Base-by-base conservation (phyloP, 2,329 filamentous ascomycete genomes). In the Gaeumannomyces tritici region DNA sequence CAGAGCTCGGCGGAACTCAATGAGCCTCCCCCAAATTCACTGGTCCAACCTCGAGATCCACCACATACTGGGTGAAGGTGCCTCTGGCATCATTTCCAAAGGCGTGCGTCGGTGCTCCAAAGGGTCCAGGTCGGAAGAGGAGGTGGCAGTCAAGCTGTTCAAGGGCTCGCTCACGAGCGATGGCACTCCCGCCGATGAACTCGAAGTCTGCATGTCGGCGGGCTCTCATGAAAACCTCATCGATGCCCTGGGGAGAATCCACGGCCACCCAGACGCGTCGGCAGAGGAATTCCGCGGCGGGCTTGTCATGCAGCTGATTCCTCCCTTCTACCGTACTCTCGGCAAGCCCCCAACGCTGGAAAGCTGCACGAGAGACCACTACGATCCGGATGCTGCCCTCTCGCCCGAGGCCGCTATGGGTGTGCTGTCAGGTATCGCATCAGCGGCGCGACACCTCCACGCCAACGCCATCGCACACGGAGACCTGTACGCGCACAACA, bases 111-210 rank as follows among this genome's bases (percentile, higher is more conserved):
- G 69, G 29, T 65, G 66, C 8, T 65, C 66, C 2, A 66, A 65
- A 12, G 42, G 42, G 42, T 24, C 42, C 11, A 66, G 69, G 4
- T 67, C 68, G 29, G 68, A 61, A 5, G 72, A 74, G 47, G 69
- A 76, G 15, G 79, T 81, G 0, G 78, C 79, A 2, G 72, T 81
- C 68, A 80, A 81, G 66, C 69, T 81, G 8, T 81, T 81, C 70
- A 76, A 75, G 55, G 78, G 78, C n/a, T 70, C 73, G 11, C 70
- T 79, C 13, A 79, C 78, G 11, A 78, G 74, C 65, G 78, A 80
- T 64, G 79, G 79, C 18, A 76, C 74, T 6, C 79, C 79, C 0
- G 68, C 72, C n/a, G 79, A 81, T 66, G 79, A 81, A 68, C 77
- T 81, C 77, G 72, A 73, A 12, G 78, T 78, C 3, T 78, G 74